phyloP scores from a whole-genome alignment of 306 rosid genomes.

The apple (Malus domestica) region DNA sequence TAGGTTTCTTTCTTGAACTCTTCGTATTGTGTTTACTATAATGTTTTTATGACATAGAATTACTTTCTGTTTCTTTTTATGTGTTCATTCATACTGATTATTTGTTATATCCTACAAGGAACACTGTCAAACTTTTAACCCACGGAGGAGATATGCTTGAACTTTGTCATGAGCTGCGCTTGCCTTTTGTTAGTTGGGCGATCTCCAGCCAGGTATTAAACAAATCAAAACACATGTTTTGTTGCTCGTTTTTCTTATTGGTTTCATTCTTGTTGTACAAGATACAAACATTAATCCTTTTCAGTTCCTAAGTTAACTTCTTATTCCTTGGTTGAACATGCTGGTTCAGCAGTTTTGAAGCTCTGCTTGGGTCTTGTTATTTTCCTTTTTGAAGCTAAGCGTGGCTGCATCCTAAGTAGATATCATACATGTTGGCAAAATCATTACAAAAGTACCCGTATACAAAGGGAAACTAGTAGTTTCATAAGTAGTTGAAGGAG shows the following conservation, averaged over 20 bases:
- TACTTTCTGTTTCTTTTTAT: background rate
- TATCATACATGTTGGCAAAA: background rate
- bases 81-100: slow-evolving; percentile 19
- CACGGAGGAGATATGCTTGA: slow-evolving; percentile 96
- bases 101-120: slow-evolving; percentile 43
- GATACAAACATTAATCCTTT: slow-evolving; percentile 6
- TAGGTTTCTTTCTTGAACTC: slow-evolving; percentile 44
- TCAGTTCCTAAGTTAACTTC: background rate
- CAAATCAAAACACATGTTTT: background rate
- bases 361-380: background rate
- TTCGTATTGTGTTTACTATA: slow-evolving; percentile 9
- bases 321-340: background rate
- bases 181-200: slow-evolving; percentile 79
- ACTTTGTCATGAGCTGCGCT: slow-evolving; percentile 82
- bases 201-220: slow-evolving; percentile 62
- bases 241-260: slow-evolving; percentile 5
- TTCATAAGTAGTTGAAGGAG: background rate
- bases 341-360: background rate
- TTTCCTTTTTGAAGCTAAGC: background rate
- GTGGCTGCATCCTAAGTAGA: background rate
- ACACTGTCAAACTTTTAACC: slow-evolving; percentile 83
- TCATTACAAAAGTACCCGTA: background rate
- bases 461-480: background rate
- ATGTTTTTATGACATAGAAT: background rate
- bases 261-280: background rate